Evolutionary conservation across 768 basidiomycete genomes (phyloP).

Genomic region (Pholiota microspora): DNA sequence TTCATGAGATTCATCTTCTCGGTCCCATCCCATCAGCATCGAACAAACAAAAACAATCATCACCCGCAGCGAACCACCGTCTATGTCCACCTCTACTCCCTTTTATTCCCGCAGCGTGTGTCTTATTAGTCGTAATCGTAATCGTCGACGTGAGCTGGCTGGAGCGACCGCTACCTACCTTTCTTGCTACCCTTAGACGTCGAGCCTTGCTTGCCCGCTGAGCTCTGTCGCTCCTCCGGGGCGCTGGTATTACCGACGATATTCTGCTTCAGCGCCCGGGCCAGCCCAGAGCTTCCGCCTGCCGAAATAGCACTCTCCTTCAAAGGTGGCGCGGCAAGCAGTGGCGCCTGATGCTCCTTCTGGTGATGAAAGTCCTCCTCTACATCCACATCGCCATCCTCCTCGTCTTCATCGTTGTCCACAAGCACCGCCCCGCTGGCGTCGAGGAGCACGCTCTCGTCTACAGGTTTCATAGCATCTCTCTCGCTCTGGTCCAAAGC

Average conservation of each 20-base stretch:
- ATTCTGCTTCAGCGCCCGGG: conserved; percentile 15
- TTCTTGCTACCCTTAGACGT: conserved; percentile 2
- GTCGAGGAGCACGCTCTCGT: conserved; percentile 32
- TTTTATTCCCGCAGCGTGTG: too few species aligned
- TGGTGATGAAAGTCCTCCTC: conserved; percentile 3
- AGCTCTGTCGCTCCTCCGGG: background rate
- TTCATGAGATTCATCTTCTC: too few species aligned
- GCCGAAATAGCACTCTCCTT: conserved; percentile 4
- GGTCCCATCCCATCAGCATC: too few species aligned
- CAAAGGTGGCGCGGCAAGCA: conserved; percentile 20
- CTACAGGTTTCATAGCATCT: conserved; percentile 77
- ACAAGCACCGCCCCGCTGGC: conserved; percentile 11
- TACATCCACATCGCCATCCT: conserved; percentile 6
- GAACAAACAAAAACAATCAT: too few species aligned
- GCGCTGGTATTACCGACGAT: background rate
- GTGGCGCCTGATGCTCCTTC: conserved; percentile 9
- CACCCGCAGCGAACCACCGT: too few species aligned
- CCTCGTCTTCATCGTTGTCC: conserved; percentile 14
- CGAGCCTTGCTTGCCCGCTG: background rate
- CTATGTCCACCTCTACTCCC: too few species aligned
- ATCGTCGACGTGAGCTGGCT: background rate
- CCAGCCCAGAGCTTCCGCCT: conserved; percentile 11
- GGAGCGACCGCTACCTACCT: background rate
- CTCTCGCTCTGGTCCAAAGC: conserved; percentile 37
- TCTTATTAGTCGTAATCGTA: background rate